Percentiles rank a stretch among this genome's conserved stretches.
These are phyloP conservation scores for Erigeron philadelphicus DNA, from an alignment of 140 eudicot genomes.

Conservation along the genomic window DNA sequence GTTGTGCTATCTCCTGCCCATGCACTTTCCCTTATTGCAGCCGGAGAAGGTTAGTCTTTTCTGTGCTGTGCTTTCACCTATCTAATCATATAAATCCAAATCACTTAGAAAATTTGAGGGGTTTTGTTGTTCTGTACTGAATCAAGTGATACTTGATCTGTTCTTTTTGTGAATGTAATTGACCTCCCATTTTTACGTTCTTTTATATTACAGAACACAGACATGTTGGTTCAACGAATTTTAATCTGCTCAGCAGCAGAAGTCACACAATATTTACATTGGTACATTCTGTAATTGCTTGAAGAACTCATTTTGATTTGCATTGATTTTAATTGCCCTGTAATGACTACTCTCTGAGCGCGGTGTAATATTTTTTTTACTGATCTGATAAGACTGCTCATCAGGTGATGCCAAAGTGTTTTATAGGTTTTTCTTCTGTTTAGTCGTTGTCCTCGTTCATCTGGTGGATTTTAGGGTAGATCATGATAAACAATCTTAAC, in stretches of 20 bases:
- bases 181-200: conserved; percentile 17
- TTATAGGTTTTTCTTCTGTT: background rate
- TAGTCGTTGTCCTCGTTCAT: conserved; percentile 6
- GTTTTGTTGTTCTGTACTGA: background rate
- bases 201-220: conserved; percentile 73
- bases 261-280: conserved; percentile 98
- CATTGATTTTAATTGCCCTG: background rate
- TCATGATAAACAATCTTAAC: background rate
- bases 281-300: conserved; percentile 40
- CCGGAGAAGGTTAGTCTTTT: conserved; percentile 79
- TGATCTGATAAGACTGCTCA: conserved; percentile 14
- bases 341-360: background rate
- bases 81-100: background rate
- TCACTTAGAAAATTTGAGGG: background rate
- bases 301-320: background rate
- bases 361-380: background rate
- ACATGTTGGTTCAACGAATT: conserved; percentile 97
- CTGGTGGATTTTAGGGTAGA: conserved; percentile 12
- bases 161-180: conserved; percentile 9
- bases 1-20: conserved; percentile 97
- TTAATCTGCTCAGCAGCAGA: conserved; percentile 93
- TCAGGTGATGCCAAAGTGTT: conserved; percentile 1
- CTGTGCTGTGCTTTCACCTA: conserved; percentile 16
- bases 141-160: conserved; percentile 4
- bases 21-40: conserved; percentile 97